Conservation (phyloP, 148 eudicot genomes). For the Pharnaceum exiguum region DNA sequence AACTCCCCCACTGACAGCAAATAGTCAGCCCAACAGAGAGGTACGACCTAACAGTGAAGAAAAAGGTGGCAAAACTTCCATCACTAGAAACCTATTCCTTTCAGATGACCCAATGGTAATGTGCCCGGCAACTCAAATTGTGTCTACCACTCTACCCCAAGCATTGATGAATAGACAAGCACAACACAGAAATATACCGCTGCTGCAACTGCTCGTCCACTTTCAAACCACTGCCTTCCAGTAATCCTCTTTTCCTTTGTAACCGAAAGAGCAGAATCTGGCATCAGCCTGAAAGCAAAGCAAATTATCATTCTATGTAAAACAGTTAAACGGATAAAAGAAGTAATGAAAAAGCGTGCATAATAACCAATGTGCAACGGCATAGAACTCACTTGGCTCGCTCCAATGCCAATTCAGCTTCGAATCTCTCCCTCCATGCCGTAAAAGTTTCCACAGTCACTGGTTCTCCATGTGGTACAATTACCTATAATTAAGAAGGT, state of each 20-base stretch:
- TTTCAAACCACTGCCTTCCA: conserved; percentile 96
- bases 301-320: neutral
- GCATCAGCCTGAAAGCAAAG: conserved; percentile 66
- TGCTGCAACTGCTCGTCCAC: conserved; percentile 83
- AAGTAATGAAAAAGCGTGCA: neutral
- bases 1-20: too few relatives aligned
- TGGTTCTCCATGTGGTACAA: conserved; percentile 97
- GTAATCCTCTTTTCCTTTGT: conserved; percentile 83
- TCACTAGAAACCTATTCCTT: too few relatives aligned
- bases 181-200: conserved; percentile 35
- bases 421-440: conserved; percentile 97
- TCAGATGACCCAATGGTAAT: too few relatives aligned
- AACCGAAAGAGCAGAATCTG: conserved; percentile 74
- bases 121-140: neutral
- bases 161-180: neutral
- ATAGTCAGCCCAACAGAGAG: too few relatives aligned
- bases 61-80: too few relatives aligned
- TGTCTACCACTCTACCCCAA: neutral
- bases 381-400: conserved; percentile 85
- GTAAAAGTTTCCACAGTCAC: conserved; percentile 84
- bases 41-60: too few relatives aligned
- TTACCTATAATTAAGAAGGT: conserved; percentile 42
- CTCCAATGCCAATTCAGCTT: conserved; percentile 94
- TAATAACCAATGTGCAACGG: neutral
- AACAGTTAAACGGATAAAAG: neutral